Percentiles rank a stretch among this genome's conserved stretches.
These are phyloP conservation scores for Corymbia calophylla DNA, from an alignment of 441 rosid species.

Conservation along the genomic window DNA sequence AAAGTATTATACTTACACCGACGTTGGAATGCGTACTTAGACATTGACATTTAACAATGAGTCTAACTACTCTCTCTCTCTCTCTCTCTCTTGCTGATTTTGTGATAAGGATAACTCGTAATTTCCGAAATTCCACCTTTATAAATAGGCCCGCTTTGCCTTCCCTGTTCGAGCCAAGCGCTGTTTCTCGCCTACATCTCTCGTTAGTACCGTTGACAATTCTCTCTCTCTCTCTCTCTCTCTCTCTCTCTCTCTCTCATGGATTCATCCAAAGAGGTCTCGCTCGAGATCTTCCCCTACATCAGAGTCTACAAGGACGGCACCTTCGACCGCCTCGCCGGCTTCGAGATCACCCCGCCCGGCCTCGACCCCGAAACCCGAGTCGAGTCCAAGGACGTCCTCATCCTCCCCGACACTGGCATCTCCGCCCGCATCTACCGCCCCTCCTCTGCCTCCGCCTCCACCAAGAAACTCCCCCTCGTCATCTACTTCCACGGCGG, in stretches of 20 bases:
- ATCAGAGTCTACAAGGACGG: conserved; percentile 53
- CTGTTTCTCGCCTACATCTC: not conserved
- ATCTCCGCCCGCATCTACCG: conserved; percentile 53
- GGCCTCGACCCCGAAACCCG: conserved; percentile 50
- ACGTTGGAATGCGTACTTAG: not conserved
- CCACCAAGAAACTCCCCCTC: conserved; percentile 46
- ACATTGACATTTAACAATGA: not conserved
- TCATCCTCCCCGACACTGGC: conserved; percentile 30
- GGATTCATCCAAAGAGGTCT: conserved; percentile 23
- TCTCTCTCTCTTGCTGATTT: not conserved
- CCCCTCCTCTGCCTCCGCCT: conserved; percentile 14
- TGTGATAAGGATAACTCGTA: not conserved
- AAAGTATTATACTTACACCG: not conserved
- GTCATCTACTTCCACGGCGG: conserved; percentile 78
- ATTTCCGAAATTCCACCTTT: not conserved
- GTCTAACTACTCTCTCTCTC: not conserved
- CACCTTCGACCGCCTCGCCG: conserved; percentile 45
- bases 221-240: not conserved
- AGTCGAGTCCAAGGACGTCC: conserved; percentile 60
- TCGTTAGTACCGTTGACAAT: not conserved
- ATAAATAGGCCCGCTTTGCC: not conserved
- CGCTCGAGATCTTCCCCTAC: conserved; percentile 52
- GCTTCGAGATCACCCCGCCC: conserved; percentile 38
- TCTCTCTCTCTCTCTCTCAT: not conserved
- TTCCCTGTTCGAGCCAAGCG: not conserved